Percentiles rank a stretch among this genome's conserved stretches.
These are phyloP conservation scores for Baudoinia panamericana DNA, from an alignment of 495 filamentous ascomycete species.

Conservation along the genomic window DNA sequence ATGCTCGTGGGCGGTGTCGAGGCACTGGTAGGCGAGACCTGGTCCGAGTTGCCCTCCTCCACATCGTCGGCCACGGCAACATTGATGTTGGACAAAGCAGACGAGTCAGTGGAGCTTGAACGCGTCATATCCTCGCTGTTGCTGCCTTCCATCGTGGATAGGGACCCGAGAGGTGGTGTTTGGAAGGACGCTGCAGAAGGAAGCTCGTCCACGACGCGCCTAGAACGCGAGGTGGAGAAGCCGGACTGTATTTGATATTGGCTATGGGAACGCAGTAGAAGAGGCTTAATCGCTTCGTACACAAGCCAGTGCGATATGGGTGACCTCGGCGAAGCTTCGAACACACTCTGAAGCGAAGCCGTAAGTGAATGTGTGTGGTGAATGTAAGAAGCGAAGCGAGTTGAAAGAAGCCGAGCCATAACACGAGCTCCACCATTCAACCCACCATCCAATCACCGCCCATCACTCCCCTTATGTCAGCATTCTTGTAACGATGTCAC, in stretches of 20 bases:
- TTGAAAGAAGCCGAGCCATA: too few relatives aligned
- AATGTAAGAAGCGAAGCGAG: neutral
- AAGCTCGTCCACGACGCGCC: too few relatives aligned
- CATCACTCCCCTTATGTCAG: neutral
- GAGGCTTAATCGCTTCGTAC: too few relatives aligned
- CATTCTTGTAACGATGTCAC: too few relatives aligned
- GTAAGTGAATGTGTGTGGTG: too few relatives aligned
- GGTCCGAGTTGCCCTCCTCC: neutral
- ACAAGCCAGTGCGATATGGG: too few relatives aligned
- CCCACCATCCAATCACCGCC: neutral
- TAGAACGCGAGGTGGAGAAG: neutral
- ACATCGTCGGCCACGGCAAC: neutral
- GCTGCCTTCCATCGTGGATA: neutral
- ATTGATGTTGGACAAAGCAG: slow-evolving; percentile 17
- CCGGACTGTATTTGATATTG: slow-evolving; percentile 1
- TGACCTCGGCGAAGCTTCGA: too few relatives aligned
- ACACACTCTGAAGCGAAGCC: too few relatives aligned
- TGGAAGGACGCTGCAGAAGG: too few relatives aligned
- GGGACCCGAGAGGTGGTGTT: too few relatives aligned
- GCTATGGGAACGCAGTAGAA: neutral
- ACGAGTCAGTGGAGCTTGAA: slow-evolving; percentile 12
- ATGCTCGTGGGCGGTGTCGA: slow-evolving; percentile 28
- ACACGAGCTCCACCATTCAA: too few relatives aligned
- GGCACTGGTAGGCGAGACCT: neutral
- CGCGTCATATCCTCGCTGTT: slow-evolving; percentile 15